A percentile compares a stretch with the other conserved stretches of the same genome.
These are phyloP conservation scores for Alternaria triticimaculans DNA, from an alignment of 2,329 filamentous ascomycete species.

Conservation along the genomic window DNA sequence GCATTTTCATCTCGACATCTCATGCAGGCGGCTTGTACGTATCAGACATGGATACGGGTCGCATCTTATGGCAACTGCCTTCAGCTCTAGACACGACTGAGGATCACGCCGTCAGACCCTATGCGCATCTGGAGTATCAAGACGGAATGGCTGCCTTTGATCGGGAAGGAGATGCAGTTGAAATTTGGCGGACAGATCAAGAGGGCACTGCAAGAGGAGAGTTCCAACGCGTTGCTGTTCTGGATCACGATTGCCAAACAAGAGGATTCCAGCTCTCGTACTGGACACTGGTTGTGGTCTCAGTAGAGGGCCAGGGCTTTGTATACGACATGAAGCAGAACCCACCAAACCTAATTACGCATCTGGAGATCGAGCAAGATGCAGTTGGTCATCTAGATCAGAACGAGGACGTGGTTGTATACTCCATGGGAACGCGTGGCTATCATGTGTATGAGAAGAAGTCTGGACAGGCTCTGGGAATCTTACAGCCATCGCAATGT, in stretches of 20 bases:
- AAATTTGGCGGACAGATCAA: constrained; percentile 8
- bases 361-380: constrained; percentile 6
- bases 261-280: constrained; percentile 16
- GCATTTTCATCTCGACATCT: constrained; percentile 12
- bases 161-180: constrained; percentile 4
- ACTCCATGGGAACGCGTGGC: constrained; percentile 9
- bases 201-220: constrained; percentile 3
- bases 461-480: constrained; percentile 2
- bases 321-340: constrained; percentile 12
- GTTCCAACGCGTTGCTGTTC: constrained; percentile 1
- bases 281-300: constrained; percentile 7
- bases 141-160: constrained; percentile 12
- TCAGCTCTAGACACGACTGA: constrained; percentile 3
- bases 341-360: constrained; percentile 7
- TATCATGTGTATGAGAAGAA: constrained; percentile 13
- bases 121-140: constrained; percentile 13
- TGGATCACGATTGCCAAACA: constrained; percentile 8
- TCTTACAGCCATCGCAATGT: constrained; percentile 5
- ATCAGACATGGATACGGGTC: constrained; percentile 7
- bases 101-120: constrained; percentile 2
- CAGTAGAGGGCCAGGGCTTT: constrained; percentile 10
- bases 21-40: constrained; percentile 9
- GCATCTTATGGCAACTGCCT: constrained; percentile 3
- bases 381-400: constrained; percentile 13
- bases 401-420: constrained; percentile 9